Base-by-base conservation (phyloP, 2,329 filamentous ascomycete genomes). In the Epichloe typhina region DNA sequence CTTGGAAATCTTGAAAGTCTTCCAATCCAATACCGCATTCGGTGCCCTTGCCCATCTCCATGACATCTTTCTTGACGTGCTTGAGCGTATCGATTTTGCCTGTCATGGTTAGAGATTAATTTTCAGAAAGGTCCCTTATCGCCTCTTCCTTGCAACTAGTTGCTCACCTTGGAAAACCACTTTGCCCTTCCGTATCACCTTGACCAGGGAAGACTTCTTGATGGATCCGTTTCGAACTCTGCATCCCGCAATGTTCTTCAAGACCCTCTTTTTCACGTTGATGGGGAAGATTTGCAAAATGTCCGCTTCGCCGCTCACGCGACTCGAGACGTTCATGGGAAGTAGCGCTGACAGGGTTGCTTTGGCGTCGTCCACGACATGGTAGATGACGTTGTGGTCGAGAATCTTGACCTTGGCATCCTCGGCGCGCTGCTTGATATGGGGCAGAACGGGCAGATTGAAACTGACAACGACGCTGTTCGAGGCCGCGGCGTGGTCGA, bases 11-110 rank as follows among this genome's bases (percentile, higher is more conserved):
- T 46, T 84, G 75, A 81, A 88, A 98, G 35, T 74, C 77, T 3
- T 84, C 81, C 61, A 98, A 91, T 49, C 80, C 82, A 57, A 98
- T 83, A 57, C 93, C 93, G 61, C 93, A 98, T 68, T 98, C 93
- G n/a, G 77, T 80, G 52, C 89, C 90, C 69, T 95, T 97, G 60
- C 82, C 82, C 82, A 95, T 93, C 62, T 95, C 88, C 44, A 74
- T 72, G 33, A 93, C 86, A 57, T 96, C 88, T 65, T 94, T 94
- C 75, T 97, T 96, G 65, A 86, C 81, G 61, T 94, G 86, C 71
- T 93, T 96, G 52, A 98, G 79, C 1, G 87, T 87, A 17, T 80
- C 76, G 42, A 97, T 79, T 48, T 76, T 76, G 57, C 90, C 91
- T 95, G 52, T 31, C 23, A 51, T 26, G 15, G 21, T 35, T 35